Base-by-base conservation (phyloP, 2,329 filamentous ascomycete genomes). In the Pseudogymnoascus sp. region DNA sequence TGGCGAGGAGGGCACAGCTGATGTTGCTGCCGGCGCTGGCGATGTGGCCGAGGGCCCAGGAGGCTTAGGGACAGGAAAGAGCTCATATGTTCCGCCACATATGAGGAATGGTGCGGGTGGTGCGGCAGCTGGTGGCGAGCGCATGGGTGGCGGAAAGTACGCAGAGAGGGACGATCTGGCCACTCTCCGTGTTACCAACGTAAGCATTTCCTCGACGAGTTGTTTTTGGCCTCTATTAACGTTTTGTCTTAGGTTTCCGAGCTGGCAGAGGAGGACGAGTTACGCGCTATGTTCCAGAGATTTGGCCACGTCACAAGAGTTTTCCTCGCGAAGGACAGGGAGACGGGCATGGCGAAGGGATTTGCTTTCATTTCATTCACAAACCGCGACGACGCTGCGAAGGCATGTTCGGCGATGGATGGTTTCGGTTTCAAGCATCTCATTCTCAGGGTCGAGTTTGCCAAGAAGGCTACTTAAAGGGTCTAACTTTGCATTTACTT, bases 351-450 rank as follows among this genome's bases (percentile, higher is more conserved):
- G 76, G 95, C 95, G 71, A 99, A 99, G 86, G 95, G 95, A 67
- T 99, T 99, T 76, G 96, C 96, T 26, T 99, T 99, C 77, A 96
- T 99, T 82, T 96, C 91, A 77, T 99, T 95, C 75, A 90, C 89
- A 66, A 95, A 99, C 77, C 83, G 95, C 70, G 78, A 82, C 70
- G 95, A 99, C 77, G 95, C 95, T 70, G 90, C 90, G 71, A 90
- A 89, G 80, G 95, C 95, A 42, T 96, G 91, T 80, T 88, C 89
- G 80, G 97, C 96, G 85, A 93, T 99, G 91, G 95, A 99, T 78
- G 95, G 95, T 73, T 97, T 83, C 71, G 90, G 90, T 79, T 93
- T 91, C 81, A 89, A 90, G 77, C 90, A 95, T 80, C 82, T 95
- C 72, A 95, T 95, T 76, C 78, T 95, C 72, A 84, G 89, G 75